These are phyloP conservation scores for Wolfiporia cocos DNA, from an alignment of 1,284 basidiomycete species.

Conservation along the genomic window DNA sequence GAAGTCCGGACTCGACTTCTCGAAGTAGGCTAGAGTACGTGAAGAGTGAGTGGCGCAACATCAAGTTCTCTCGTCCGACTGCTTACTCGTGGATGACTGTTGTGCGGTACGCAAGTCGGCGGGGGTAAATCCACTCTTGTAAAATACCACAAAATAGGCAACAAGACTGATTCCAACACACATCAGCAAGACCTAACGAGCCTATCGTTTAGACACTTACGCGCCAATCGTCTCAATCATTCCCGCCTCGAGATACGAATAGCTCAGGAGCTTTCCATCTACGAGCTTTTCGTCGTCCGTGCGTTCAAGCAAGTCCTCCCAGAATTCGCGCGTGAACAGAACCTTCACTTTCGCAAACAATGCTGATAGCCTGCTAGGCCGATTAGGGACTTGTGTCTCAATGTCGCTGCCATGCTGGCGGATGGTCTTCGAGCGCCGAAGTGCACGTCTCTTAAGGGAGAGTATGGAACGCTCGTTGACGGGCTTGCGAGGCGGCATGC, in stretches of 20 bases:
- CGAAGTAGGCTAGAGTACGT: conserved; percentile 36
- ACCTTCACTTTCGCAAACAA: conserved; percentile 34
- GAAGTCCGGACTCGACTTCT: conserved; percentile 45
- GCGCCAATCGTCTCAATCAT: conserved; percentile 47
- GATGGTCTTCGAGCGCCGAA: conserved; percentile 53
- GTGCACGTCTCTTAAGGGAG: conserved; percentile 48
- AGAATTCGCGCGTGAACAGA: conserved; percentile 54
- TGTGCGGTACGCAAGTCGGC: conserved; percentile 48
- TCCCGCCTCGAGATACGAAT: conserved; percentile 63
- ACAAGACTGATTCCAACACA: conserved; percentile 33
- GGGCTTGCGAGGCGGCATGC: conserved; percentile 62
- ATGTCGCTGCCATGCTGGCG: conserved; percentile 48
- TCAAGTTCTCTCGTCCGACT: no score
- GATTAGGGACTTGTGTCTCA: conserved; percentile 42
- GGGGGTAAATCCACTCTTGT: conserved; percentile 56
- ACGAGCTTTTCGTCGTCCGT: conserved; percentile 56
- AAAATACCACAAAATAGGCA: conserved; percentile 63
- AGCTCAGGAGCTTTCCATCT: conserved; percentile 57
- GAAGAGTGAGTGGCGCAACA: no score
- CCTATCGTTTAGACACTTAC: no score
- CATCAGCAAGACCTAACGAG: not conserved
- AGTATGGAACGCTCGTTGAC: conserved; percentile 54
- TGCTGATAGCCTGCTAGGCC: conserved; percentile 35
- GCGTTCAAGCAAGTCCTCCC: conserved; percentile 49
- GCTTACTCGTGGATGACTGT: conserved; percentile 12